Evolutionary conservation across 2,329 filamentous ascomycete species (phyloP).

Genomic region (Rutstroemia sp.): DNA sequence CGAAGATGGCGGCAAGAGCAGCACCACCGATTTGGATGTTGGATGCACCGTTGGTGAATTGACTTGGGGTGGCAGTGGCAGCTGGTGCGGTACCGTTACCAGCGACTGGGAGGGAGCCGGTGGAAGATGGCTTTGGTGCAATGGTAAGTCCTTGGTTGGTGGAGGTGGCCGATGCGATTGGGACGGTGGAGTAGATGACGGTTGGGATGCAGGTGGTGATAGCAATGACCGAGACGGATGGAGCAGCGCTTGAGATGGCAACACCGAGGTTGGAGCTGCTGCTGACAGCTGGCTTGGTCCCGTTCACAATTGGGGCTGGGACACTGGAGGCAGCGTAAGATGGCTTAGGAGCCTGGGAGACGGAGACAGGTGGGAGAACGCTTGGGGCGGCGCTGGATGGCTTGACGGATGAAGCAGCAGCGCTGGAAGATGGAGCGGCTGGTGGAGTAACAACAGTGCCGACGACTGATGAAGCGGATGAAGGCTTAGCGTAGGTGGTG

Average conservation of each 20-base stretch:
- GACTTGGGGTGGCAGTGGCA: slow-evolving; percentile 11
- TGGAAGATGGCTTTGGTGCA: slow-evolving; percentile 7
- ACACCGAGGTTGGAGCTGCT: not conserved
- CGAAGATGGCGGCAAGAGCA: slow-evolving; percentile 15
- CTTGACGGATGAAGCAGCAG: not conserved
- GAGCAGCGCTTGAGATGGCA: not conserved
- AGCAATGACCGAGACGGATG: slow-evolving; percentile 4
- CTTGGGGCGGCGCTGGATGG: not conserved
- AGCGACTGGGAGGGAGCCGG: slow-evolving; percentile 1
- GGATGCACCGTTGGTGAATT: slow-evolving; percentile 5
- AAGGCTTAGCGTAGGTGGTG: not conserved
- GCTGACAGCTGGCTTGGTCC: not conserved
- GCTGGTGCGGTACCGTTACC: slow-evolving; percentile 5
- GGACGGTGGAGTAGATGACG: slow-evolving; percentile 12
- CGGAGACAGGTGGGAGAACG: not conserved
- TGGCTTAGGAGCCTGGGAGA: not conserved
- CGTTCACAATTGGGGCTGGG: not conserved
- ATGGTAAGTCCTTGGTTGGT: not conserved
- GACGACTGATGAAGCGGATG: not conserved
- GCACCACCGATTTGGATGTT: slow-evolving; percentile 10
- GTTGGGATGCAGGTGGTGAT: slow-evolving; percentile 12
- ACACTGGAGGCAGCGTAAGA: not conserved
- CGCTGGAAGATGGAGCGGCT: not conserved
- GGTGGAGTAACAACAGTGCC: not conserved
- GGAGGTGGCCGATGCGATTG: not conserved